These are phyloP conservation scores for Cyberlindnera americana DNA, from an alignment of 805 yeast species.

Conservation along the genomic window DNA sequence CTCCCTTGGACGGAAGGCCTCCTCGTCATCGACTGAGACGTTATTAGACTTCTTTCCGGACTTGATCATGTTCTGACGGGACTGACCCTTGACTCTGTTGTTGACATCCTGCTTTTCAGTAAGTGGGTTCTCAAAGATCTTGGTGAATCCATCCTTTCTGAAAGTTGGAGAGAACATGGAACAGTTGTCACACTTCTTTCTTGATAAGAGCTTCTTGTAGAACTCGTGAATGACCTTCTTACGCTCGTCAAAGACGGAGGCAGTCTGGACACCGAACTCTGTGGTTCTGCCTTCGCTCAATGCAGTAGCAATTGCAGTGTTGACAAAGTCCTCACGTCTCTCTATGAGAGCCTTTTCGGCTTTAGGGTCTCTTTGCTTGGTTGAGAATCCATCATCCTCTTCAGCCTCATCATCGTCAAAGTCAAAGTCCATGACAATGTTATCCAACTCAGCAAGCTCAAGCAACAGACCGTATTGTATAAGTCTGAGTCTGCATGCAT, in stretches of 20 bases:
- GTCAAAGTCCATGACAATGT: slow-evolving; percentile 39
- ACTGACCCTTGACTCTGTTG: slow-evolving; percentile 78
- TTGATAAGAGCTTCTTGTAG: slow-evolving; percentile 64
- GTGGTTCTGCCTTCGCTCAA: slow-evolving; percentile 71
- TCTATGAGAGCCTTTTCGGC: slow-evolving; percentile 46
- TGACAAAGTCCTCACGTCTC: slow-evolving; percentile 68
- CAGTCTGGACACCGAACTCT: slow-evolving; percentile 68
- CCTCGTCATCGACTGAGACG: slow-evolving; percentile 22
- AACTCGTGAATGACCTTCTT: slow-evolving; percentile 69
- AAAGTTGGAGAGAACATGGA: slow-evolving; percentile 91
- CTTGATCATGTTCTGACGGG: slow-evolving; percentile 68
- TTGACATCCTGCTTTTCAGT: slow-evolving; percentile 75
- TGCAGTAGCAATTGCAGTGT: slow-evolving; percentile 66
- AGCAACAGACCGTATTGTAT: slow-evolving; percentile 85
- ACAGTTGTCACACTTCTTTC: slow-evolving; percentile 94
- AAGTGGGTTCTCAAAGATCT: slow-evolving; percentile 85
- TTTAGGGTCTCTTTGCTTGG: slow-evolving; percentile 32
- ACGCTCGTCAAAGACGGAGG: slow-evolving; percentile 85
- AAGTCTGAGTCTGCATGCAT: slow-evolving; percentile 70
- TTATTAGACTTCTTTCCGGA: slow-evolving; percentile 17
- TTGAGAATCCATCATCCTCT: slow-evolving; percentile 33
- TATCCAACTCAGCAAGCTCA: slow-evolving; percentile 73
- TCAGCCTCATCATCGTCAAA: slow-evolving; percentile 48
- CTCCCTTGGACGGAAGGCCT: slow-evolving; percentile 20
- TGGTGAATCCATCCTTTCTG: slow-evolving; percentile 92